A percentile compares a stretch with the other conserved stretches of the same genome.
Conservation (phyloP, 805 yeast species). For the Debaryomyces tyrocola region DNA sequence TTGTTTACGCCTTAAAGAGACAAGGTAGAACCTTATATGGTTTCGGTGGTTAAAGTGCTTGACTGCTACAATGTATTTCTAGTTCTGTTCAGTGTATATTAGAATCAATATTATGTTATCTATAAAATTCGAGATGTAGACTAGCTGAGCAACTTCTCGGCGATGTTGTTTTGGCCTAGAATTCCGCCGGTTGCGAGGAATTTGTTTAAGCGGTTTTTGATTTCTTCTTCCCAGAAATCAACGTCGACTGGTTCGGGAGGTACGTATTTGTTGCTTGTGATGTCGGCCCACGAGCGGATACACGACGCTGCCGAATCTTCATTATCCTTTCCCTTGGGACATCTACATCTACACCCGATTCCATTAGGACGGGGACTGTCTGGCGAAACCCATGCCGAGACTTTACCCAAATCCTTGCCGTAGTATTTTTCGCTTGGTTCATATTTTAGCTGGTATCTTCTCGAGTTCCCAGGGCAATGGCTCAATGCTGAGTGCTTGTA, state of each 20-base stretch:
- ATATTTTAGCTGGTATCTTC: conserved; percentile 50
- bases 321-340: conserved; percentile 59
- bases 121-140: background rate
- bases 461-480: conserved; percentile 76
- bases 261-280: conserved; percentile 30
- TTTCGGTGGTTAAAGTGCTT: conserved; percentile 88
- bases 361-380: conserved; percentile 42
- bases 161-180: conserved; percentile 15
- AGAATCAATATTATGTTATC: conserved; percentile 15
- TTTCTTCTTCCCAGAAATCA: conserved; percentile 22
- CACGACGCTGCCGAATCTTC: conserved; percentile 58
- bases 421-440: conserved; percentile 27
- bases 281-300: conserved; percentile 49
- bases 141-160: background rate
- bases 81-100: conserved; percentile 25
- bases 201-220: conserved; percentile 18
- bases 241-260: conserved; percentile 20
- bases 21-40: conserved; percentile 99
- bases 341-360: conserved; percentile 84
- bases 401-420: conserved; percentile 11
- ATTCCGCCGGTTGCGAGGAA: conserved; percentile 21
- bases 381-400: conserved; percentile 35
- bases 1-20: conserved; percentile 98
- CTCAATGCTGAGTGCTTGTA: conserved; percentile 77
- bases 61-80: conserved; percentile 9